Percentiles rank a stretch among this genome's conserved stretches.
Evolutionary conservation across 106 monocot genomes (phyloP).

Genomic region (Vanilla planifolia): DNA sequence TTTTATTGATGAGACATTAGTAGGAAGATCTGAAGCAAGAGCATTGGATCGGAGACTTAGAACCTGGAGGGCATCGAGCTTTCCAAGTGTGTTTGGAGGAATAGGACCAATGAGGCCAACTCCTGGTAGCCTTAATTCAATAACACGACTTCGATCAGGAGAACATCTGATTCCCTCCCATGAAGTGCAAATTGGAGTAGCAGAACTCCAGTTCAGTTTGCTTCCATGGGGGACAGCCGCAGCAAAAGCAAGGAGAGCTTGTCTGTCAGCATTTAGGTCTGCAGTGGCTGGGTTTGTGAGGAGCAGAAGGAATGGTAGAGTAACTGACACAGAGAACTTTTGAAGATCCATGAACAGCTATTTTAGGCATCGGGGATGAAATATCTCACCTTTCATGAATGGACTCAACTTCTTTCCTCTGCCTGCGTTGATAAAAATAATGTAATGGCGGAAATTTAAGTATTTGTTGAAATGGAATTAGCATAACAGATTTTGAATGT

Average conservation of each 20-base stretch:
- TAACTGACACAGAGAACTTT: constrained; percentile 8
- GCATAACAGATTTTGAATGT: no score
- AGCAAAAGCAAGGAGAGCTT: constrained; percentile 72
- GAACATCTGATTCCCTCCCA: constrained; percentile 86
- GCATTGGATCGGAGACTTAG: constrained; percentile 84
- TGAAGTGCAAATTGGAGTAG: constrained; percentile 47
- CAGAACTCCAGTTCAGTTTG: constrained; percentile 72
- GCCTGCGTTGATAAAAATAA: not conserved
- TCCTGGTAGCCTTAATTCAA: constrained; percentile 62
- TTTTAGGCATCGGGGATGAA: not conserved
- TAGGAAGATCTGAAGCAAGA: constrained; percentile 50
- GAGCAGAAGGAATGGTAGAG: constrained; percentile 18
- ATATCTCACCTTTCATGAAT: constrained; percentile 3
- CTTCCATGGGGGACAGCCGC: constrained; percentile 60
- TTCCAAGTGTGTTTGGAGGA: constrained; percentile 66
- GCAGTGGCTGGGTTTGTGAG: constrained; percentile 17
- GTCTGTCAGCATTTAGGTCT: constrained; percentile 65
- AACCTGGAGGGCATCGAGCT: constrained; percentile 66
- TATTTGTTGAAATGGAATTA: no score
- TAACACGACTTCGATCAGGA: constrained; percentile 42
- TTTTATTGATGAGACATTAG: constrained; percentile 60
- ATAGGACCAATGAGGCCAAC: constrained; percentile 70
- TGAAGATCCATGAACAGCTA: constrained; percentile 25
- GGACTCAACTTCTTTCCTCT: not conserved
- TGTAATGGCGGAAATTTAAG: no score